Evolutionary conservation across 169 alveolate species (phyloP).

Genomic region (Cryptosporidium sp.): DNA sequence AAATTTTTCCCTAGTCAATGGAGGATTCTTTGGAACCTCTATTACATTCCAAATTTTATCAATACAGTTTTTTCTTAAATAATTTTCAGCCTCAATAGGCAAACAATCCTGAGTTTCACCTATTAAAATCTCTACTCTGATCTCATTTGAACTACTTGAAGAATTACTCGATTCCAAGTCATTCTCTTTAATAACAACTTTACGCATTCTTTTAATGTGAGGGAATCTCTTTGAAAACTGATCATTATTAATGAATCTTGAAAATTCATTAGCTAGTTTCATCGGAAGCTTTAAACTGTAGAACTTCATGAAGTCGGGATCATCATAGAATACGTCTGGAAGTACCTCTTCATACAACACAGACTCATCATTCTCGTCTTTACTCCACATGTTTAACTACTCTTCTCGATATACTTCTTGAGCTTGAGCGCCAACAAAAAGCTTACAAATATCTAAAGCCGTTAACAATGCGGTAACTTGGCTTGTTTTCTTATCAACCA

Average conservation of each 20-base stretch:
- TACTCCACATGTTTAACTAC: neutral
- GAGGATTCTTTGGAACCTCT: slow-evolving; percentile 83
- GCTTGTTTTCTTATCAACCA: slow-evolving; percentile 6
- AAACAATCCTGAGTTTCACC: slow-evolving; percentile 34
- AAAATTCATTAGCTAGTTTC: slow-evolving; percentile 30
- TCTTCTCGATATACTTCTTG: neutral
- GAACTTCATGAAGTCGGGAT: slow-evolving; percentile 19
- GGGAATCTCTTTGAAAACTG: slow-evolving; percentile 37
- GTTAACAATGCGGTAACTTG: slow-evolving; percentile 66
- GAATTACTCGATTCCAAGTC: neutral
- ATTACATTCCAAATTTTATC: neutral
- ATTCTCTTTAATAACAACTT: neutral
- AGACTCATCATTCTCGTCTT: neutral
- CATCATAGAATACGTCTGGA: slow-evolving; percentile 35
- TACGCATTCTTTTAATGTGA: slow-evolving; percentile 53
- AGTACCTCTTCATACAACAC: slow-evolving; percentile 39
- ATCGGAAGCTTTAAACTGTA: slow-evolving; percentile 26
- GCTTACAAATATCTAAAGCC: slow-evolving; percentile 56
- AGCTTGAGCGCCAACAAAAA: slow-evolving; percentile 20
- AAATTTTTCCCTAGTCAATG: slow-evolving; percentile 81
- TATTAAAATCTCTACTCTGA: slow-evolving; percentile 21
- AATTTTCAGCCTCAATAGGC: slow-evolving; percentile 12
- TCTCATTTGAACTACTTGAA: neutral
- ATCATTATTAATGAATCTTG: neutral
- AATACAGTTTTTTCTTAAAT: neutral